A percentile compares a stretch with the other conserved stretches of the same genome.
phyloP scores from a whole-genome alignment of 148 eudicot species.

The Camellia sinensis region DNA sequence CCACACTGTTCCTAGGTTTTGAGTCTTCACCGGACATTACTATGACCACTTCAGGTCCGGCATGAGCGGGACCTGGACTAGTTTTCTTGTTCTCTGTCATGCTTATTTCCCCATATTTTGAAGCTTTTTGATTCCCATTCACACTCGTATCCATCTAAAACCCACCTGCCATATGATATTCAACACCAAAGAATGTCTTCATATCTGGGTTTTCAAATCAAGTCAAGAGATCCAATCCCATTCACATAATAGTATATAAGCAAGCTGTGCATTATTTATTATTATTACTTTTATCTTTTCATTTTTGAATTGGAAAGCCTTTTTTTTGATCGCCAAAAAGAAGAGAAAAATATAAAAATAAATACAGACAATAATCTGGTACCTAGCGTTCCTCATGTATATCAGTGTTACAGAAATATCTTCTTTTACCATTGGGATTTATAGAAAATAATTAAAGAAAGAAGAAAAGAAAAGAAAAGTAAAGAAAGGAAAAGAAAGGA shows the following conservation, averaged over 20 bases:
- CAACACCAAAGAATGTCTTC: not conserved
- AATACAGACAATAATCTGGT: not conserved
- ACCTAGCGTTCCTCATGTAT: not conserved
- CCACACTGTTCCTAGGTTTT: conserved; percentile 17
- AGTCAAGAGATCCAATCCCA: not conserved
- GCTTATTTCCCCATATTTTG: conserved; percentile 26
- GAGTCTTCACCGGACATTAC: conserved; percentile 27
- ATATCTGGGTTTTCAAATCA: too few relatives aligned
- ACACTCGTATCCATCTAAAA: conserved; percentile 27
- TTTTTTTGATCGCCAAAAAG: not conserved
- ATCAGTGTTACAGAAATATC: too few relatives aligned
- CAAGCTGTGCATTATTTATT: too few relatives aligned
- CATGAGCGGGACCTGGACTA: not conserved
- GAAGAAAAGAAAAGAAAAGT: too few relatives aligned
- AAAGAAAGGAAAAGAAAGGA: too few relatives aligned
- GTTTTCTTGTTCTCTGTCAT: conserved; percentile 25
- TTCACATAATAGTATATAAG: not conserved
- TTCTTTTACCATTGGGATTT: too few relatives aligned
- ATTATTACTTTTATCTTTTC: too few relatives aligned
- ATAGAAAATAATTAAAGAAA: too few relatives aligned
- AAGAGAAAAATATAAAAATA: too few relatives aligned
- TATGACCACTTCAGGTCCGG: conserved; percentile 21
- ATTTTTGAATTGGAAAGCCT: not conserved
- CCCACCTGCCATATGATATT: not conserved
- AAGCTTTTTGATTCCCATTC: not conserved